A percentile compares a stretch with the other conserved stretches of the same genome.
Evolutionary conservation across 768 basidiomycete genomes (phyloP).

Genomic region (Podaxis carcinomalis): DNA sequence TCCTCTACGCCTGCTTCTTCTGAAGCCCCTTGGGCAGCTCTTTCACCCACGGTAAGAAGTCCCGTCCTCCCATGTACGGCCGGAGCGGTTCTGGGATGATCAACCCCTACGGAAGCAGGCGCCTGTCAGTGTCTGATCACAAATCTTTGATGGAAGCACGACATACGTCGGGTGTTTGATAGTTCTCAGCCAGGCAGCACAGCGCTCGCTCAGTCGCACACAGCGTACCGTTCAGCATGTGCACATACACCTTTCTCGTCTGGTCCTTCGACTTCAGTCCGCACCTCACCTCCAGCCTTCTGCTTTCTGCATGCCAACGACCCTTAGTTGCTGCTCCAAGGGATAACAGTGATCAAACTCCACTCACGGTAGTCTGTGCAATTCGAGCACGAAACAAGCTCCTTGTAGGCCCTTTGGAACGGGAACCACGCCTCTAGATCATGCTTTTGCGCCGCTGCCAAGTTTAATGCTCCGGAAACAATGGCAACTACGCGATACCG

Average conservation of each 20-base stretch:
- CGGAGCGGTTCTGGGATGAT: slow-evolving; percentile 84
- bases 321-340: not conserved
- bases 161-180: slow-evolving; percentile 90
- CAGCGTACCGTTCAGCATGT: slow-evolving; percentile 98
- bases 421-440: slow-evolving; percentile 99
- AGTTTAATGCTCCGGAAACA: slow-evolving; percentile 93
- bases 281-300: slow-evolving; percentile 89
- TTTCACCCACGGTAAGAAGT: slow-evolving; percentile 83
- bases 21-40: slow-evolving; percentile 75
- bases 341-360: not conserved
- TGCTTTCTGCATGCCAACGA: slow-evolving; percentile 59
- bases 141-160: slow-evolving; percentile 2
- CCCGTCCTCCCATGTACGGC: slow-evolving; percentile 95
- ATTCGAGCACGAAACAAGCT: slow-evolving; percentile 96
- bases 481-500: slow-evolving; percentile 93
- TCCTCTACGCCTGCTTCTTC: slow-evolving; percentile 53
- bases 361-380: slow-evolving; percentile 98
- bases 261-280: slow-evolving; percentile 91
- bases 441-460: slow-evolving; percentile 96
- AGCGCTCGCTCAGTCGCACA: slow-evolving; percentile 96
- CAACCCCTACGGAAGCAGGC: slow-evolving; percentile 59
- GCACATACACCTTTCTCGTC: slow-evolving; percentile 88
- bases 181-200: slow-evolving; percentile 98
- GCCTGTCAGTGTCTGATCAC: slow-evolving; percentile 5
- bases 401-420: slow-evolving; percentile 94